phyloP scores from a whole-genome alignment of 2,329 filamentous ascomycete genomes.

The Beauveria rudraprayagi region DNA sequence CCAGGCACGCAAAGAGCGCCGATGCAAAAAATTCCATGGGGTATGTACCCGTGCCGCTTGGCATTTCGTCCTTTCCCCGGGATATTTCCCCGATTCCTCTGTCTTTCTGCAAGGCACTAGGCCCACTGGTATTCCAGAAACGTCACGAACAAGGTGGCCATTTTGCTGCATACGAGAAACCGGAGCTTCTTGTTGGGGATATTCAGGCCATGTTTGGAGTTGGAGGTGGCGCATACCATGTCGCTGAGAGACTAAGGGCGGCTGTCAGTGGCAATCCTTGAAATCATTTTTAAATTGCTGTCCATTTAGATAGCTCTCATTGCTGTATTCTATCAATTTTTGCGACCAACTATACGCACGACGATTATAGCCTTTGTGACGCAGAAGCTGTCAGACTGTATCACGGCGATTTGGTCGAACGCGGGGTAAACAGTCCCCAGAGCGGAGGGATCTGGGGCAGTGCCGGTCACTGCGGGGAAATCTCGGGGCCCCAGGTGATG shows the following conservation, averaged over 20 bases:
- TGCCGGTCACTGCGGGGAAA: too few species aligned
- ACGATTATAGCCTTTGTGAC: too few species aligned
- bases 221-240: not conserved
- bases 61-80: slow-evolving; percentile 47
- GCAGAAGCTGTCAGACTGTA: too few species aligned
- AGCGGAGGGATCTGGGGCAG: too few species aligned
- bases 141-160: slow-evolving; percentile 46
- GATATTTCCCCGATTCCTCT: slow-evolving; percentile 44
- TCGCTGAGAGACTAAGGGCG: not conserved
- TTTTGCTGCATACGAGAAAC: slow-evolving; percentile 53
- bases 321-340: too few species aligned
- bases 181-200: slow-evolving; percentile 44
- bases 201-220: slow-evolving; percentile 46
- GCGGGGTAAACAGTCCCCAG: too few species aligned
- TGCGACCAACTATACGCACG: too few species aligned
- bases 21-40: slow-evolving; percentile 10
- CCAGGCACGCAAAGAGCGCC: slow-evolving; percentile 30
- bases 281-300: too few species aligned
- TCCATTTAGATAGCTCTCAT: too few species aligned
- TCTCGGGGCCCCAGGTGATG: too few species aligned
- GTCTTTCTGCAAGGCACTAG: slow-evolving; percentile 38
- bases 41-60: slow-evolving; percentile 33
- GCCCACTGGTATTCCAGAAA: slow-evolving; percentile 49
- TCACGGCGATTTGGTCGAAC: too few species aligned
- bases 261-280: too few species aligned